Percentiles rank a stretch among this genome's conserved stretches.
phyloP scores from a whole-genome alignment of 495 filamentous ascomycete species.

The Penicillium goetzii region DNA sequence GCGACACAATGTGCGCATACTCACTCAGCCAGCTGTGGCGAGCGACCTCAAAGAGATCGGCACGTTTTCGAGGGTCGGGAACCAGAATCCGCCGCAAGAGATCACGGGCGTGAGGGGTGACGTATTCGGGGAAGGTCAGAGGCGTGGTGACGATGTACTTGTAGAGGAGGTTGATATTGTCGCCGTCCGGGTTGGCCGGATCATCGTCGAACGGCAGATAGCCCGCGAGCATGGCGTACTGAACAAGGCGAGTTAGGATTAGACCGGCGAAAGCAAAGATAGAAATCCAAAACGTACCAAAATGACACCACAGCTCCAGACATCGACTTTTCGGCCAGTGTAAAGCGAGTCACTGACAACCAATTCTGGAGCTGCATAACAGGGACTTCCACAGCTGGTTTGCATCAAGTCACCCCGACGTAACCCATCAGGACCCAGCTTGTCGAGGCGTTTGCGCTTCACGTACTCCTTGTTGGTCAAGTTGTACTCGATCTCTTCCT shows the following conservation, averaged over 20 bases:
- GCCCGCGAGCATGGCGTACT: slow-evolving; percentile 99
- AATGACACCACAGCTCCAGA: slow-evolving; percentile 99
- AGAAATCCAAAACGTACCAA: slow-evolving; percentile 65
- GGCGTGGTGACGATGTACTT: slow-evolving; percentile 99
- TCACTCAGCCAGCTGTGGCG: slow-evolving; percentile 98
- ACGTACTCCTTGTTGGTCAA: slow-evolving; percentile 83
- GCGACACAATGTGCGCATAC: slow-evolving; percentile 90
- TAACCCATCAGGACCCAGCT: slow-evolving; percentile 83
- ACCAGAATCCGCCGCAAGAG: slow-evolving; percentile 90
- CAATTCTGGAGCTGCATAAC: slow-evolving; percentile 95
- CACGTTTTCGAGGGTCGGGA: slow-evolving; percentile 92
- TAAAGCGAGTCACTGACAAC: slow-evolving; percentile 98
- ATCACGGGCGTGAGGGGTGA: slow-evolving; percentile 95
- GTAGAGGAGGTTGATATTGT: slow-evolving; percentile 98
- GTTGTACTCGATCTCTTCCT: slow-evolving; percentile 87
- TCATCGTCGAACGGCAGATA: slow-evolving; percentile 99
- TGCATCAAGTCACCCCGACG: slow-evolving; percentile 67
- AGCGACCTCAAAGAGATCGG: slow-evolving; percentile 96
- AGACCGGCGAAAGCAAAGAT: not conserved
- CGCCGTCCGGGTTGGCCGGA: slow-evolving; percentile 96
- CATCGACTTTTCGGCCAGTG: slow-evolving; percentile 96
- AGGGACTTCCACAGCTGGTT: slow-evolving; percentile 65
- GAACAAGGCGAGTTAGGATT: not conserved
- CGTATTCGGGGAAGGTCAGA: slow-evolving; percentile 98
- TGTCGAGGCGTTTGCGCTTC: slow-evolving; percentile 74